phyloP scores from a whole-genome alignment of 148 eudicot genomes.

The Mesembryanthemum crystallinum region DNA sequence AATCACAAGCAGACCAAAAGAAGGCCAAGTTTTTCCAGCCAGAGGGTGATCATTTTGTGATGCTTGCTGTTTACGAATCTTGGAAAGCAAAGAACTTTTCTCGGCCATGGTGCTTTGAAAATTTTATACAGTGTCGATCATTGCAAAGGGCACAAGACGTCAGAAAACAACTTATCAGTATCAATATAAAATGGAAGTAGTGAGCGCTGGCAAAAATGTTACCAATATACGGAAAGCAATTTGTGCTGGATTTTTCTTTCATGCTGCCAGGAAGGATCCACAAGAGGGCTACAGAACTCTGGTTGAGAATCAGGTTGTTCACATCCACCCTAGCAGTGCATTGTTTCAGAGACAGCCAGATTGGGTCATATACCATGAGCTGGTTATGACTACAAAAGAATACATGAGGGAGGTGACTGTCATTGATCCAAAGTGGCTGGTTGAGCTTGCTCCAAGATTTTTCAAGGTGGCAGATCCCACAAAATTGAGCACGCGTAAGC shows the following conservation, averaged over 20 bases:
- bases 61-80: constrained; percentile 96
- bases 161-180: constrained; percentile 81
- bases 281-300: constrained; percentile 87
- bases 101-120: constrained; percentile 92
- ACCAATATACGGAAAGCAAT: constrained; percentile 71
- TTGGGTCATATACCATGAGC: constrained; percentile 93
- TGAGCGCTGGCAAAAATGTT: constrained; percentile 77
- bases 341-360: constrained; percentile 92
- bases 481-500: constrained; percentile 88
- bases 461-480: constrained; percentile 88
- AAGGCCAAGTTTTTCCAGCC: constrained; percentile 94
- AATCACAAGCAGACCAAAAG: constrained; percentile 89
- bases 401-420: constrained; percentile 91
- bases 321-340: constrained; percentile 94
- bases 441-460: constrained; percentile 83
- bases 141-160: constrained; percentile 95
- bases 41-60: constrained; percentile 88
- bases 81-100: constrained; percentile 93
- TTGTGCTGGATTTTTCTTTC: constrained; percentile 82
- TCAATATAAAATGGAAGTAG: constrained; percentile 85
- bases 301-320: constrained; percentile 87
- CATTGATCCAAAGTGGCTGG: constrained; percentile 84
- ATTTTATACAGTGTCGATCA: constrained; percentile 85
- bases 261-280: constrained; percentile 88
- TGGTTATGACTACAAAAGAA: constrained; percentile 95